Evolutionary conservation across 768 basidiomycete genomes (phyloP).

Genomic region (Gloeopeniophorella convolvens): DNA sequence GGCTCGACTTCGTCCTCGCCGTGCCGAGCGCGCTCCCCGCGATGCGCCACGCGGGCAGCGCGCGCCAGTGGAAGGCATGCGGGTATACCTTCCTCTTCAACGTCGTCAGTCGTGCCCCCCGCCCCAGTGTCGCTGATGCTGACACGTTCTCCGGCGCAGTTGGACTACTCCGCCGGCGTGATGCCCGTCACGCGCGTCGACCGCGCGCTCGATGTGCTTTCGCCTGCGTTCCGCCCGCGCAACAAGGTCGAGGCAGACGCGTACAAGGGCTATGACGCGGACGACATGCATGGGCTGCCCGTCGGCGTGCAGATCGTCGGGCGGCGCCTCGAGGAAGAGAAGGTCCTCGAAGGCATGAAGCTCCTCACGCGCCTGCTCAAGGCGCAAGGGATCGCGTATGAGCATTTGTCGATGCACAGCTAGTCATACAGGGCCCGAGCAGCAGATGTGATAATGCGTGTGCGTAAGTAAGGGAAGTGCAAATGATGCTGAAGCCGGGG

Average conservation of each 20-base stretch:
- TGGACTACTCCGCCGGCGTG: slow-evolving; percentile 55
- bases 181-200: slow-evolving; percentile 53
- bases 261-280: slow-evolving; percentile 50
- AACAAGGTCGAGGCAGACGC: slow-evolving; percentile 41
- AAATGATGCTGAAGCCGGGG: too few relatives aligned
- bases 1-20: slow-evolving; percentile 57
- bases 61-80: slow-evolving; percentile 44
- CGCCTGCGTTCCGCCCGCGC: slow-evolving; percentile 30
- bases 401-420: background rate
- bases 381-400: background rate
- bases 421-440: too few relatives aligned
- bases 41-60: slow-evolving; percentile 46
- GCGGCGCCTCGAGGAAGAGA: slow-evolving; percentile 62
- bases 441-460: too few relatives aligned
- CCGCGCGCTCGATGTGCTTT: slow-evolving; percentile 35
- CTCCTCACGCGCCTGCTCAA: slow-evolving; percentile 36
- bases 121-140: background rate
- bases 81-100: slow-evolving; percentile 66
- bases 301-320: slow-evolving; percentile 63
- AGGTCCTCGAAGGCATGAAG: slow-evolving; percentile 63
- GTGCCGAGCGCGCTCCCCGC: slow-evolving; percentile 61
- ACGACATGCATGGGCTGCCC: slow-evolving; percentile 62
- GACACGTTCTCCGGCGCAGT: slow-evolving; percentile 21
- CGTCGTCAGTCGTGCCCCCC: slow-evolving; percentile 35
- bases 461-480: too few relatives aligned